Conservation (phyloP, 345 rosid genomes). For the Citropsis articulata region DNA sequence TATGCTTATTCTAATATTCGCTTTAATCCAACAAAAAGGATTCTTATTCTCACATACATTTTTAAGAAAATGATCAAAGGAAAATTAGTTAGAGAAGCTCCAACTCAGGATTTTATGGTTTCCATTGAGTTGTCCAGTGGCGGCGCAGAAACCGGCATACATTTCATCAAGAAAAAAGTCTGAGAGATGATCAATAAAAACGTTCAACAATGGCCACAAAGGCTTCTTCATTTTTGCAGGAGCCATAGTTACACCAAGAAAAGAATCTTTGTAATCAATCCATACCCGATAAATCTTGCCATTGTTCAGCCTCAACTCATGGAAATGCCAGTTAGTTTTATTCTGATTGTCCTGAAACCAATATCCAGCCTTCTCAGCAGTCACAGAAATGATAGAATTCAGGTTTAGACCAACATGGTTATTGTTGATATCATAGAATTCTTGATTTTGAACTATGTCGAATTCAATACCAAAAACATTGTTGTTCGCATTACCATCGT, state of each 20-base stretch:
- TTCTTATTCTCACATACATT: not conserved
- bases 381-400: constrained; percentile 30
- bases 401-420: constrained; percentile 45
- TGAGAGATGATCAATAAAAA: constrained; percentile 31
- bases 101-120: constrained; percentile 28
- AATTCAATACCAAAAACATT: constrained; percentile 30
- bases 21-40: not conserved
- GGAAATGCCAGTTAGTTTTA: constrained; percentile 22
- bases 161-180: constrained; percentile 29
- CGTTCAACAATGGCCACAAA: constrained; percentile 29
- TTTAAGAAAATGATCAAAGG: not conserved
- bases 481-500: constrained; percentile 22
- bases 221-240: constrained; percentile 23
- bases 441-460: constrained; percentile 26
- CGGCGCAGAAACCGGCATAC: constrained; percentile 29
- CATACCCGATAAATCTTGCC: constrained; percentile 34
- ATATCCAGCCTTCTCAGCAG: constrained; percentile 29
- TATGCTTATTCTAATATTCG: too few species aligned
- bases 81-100: constrained; percentile 7
- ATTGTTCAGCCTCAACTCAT: constrained; percentile 27
- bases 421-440: constrained; percentile 26
- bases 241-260: constrained; percentile 22
- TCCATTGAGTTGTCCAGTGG: constrained; percentile 28
- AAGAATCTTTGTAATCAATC: constrained; percentile 30
- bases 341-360: constrained; percentile 13